Conservation (phyloP, 2,329 filamentous ascomycete genomes). For the Blumeriella jaapii region DNA sequence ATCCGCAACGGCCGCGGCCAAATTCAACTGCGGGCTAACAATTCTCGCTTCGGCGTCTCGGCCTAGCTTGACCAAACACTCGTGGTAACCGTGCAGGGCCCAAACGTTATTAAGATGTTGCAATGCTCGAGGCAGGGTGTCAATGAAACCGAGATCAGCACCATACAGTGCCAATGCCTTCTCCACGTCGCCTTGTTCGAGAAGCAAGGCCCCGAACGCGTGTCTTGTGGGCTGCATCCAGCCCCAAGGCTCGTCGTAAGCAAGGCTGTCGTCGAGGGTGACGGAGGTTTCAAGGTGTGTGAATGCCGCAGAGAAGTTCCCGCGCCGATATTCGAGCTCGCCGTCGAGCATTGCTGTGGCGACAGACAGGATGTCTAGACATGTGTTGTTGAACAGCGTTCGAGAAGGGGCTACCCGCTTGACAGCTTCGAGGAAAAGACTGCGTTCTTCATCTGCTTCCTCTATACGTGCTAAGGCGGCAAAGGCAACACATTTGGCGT, state of each 20-base stretch:
- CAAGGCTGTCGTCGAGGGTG: constrained; percentile 47
- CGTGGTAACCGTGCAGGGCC: constrained; percentile 62
- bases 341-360: constrained; percentile 57
- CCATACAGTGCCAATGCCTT: constrained; percentile 46
- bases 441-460: constrained; percentile 41
- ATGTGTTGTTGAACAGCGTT: constrained; percentile 58
- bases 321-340: constrained; percentile 58
- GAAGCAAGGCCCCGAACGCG: constrained; percentile 55
- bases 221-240: constrained; percentile 70
- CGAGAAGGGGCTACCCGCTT: constrained; percentile 44
- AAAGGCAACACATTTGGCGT: constrained; percentile 55
- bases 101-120: constrained; percentile 66
- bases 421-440: constrained; percentile 39
- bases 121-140: constrained; percentile 49
- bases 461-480: constrained; percentile 45
- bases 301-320: constrained; percentile 48
- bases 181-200: constrained; percentile 51
- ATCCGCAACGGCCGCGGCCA: constrained; percentile 46
- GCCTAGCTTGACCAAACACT: constrained; percentile 50
- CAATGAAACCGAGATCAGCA: constrained; percentile 48
- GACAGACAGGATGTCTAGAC: constrained; percentile 49
- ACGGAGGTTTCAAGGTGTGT: constrained; percentile 45
- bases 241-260: constrained; percentile 66
- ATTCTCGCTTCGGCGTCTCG: constrained; percentile 35
- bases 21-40: constrained; percentile 37